phyloP scores from a whole-genome alignment of 805 yeast genomes.

The Maudiozyma saulgeensis region DNA sequence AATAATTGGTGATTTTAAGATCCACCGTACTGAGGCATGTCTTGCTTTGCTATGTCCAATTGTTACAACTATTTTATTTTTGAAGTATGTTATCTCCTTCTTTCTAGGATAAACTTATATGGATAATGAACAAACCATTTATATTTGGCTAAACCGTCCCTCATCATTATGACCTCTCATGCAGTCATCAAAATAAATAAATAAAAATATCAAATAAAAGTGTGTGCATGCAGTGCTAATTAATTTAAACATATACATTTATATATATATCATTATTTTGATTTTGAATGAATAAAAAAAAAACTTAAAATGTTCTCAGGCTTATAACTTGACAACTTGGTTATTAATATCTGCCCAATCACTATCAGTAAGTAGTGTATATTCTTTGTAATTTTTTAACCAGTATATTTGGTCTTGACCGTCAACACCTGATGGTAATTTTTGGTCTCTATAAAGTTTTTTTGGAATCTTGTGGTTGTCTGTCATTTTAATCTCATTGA shows the following conservation, averaged over 20 bases:
- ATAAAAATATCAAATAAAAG: too few species aligned
- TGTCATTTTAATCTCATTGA: conserved; percentile 48
- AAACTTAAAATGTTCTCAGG: too few species aligned
- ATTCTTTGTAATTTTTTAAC: conserved; percentile 44
- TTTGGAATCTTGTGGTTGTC: conserved; percentile 80
- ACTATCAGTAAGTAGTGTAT: conserved; percentile 45
- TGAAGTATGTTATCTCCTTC: conserved; percentile 1
- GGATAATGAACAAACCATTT: not conserved
- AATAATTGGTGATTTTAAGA: conserved; percentile 17
- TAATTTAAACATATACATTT: not conserved
- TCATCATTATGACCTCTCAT: too few species aligned
- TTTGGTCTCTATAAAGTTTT: conserved; percentile 56
- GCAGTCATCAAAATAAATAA: too few species aligned
- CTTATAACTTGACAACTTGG: conserved; percentile 20
- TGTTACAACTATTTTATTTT: conserved; percentile 2
- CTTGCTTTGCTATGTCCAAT: conserved; percentile 14
- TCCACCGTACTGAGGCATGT: conserved; percentile 12
- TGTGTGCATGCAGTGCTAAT: not conserved
- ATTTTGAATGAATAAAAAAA: too few species aligned
- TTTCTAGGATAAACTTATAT: not conserved
- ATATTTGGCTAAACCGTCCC: not conserved
- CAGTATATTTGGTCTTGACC: conserved; percentile 61
- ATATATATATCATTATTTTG: not conserved
- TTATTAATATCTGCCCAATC: conserved; percentile 42
- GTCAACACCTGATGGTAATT: conserved; percentile 54